A percentile compares a stretch with the other conserved stretches of the same genome.
These are phyloP conservation scores for Pichia californica DNA, from an alignment of 805 yeast species.

Conservation along the genomic window DNA sequence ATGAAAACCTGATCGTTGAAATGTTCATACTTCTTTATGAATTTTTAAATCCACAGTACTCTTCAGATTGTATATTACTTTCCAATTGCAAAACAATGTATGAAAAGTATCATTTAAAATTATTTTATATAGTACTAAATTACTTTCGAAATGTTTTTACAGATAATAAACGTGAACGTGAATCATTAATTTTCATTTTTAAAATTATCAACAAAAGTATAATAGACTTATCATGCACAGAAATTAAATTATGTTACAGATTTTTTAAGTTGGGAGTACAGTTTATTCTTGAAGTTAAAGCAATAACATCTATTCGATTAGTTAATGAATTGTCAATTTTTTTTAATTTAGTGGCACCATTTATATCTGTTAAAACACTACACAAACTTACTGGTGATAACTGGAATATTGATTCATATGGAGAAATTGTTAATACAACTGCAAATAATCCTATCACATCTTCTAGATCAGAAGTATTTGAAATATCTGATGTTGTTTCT, in stretches of 20 bases:
- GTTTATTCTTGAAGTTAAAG: constrained; percentile 30
- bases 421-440: neutral
- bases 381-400: constrained; percentile 26
- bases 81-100: neutral
- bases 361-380: constrained; percentile 25
- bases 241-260: constrained; percentile 32
- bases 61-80: constrained; percentile 7
- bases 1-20: constrained; percentile 20
- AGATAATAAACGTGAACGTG: constrained; percentile 20
- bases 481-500: neutral
- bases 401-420: constrained; percentile 15
- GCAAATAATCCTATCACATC: neutral
- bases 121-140: constrained; percentile 12
- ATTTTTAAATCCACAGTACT: constrained; percentile 17
- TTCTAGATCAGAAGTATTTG: neutral
- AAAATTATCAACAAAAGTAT: constrained; percentile 42
- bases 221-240: constrained; percentile 34
- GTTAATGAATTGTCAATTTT: constrained; percentile 41
- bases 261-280: constrained; percentile 35
- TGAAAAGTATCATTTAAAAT: constrained; percentile 13
- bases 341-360: constrained; percentile 37
- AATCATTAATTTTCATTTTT: constrained; percentile 27
- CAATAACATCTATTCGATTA: constrained; percentile 37
- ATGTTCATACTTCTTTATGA: constrained; percentile 14
- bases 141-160: constrained; percentile 15